Evolutionary conservation across 352 stramenopile genomes (phyloP).

Genomic region (Phytopythium delawarense): DNA sequence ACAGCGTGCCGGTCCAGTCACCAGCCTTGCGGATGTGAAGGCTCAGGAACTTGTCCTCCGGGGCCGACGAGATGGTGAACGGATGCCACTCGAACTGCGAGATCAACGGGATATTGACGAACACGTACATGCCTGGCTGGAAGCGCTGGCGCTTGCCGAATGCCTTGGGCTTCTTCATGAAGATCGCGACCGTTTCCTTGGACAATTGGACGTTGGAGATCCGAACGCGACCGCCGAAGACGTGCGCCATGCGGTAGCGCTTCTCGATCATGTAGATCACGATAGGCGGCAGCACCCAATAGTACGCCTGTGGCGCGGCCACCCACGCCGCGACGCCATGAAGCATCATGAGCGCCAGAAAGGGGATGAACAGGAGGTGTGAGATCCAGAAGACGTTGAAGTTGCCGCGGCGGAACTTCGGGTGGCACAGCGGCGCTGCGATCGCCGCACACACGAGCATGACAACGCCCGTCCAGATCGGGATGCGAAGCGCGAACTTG

Average conservation of each 20-base stretch:
- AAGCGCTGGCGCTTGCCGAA: slow-evolving; percentile 51
- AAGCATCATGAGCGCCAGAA: slow-evolving; percentile 58
- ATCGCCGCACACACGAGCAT: slow-evolving; percentile 57
- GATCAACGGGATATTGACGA: slow-evolving; percentile 75
- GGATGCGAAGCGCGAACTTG: slow-evolving; percentile 37
- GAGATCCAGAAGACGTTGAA: slow-evolving; percentile 71
- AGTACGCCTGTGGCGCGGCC: slow-evolving; percentile 41
- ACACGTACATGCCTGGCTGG: slow-evolving; percentile 78
- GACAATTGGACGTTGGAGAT: slow-evolving; percentile 47
- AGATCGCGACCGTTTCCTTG: slow-evolving; percentile 54
- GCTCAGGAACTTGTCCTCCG: slow-evolving; percentile 59
- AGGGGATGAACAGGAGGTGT: slow-evolving; percentile 62
- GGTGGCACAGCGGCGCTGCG: slow-evolving; percentile 39
- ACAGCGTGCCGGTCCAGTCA: slow-evolving; percentile 62
- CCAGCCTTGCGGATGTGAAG: slow-evolving; percentile 66
- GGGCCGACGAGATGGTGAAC: slow-evolving; percentile 87
- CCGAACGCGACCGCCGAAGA: slow-evolving; percentile 45
- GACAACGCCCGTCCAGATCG: slow-evolving; percentile 54
- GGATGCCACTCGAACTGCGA: slow-evolving; percentile 84
- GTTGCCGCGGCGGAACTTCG: slow-evolving; percentile 44
- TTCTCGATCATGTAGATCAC: slow-evolving; percentile 62
- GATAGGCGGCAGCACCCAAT: slow-evolving; percentile 51
- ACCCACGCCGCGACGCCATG: slow-evolving; percentile 67
- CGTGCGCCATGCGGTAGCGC: slow-evolving; percentile 48
- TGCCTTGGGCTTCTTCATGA: slow-evolving; percentile 52